A percentile compares a stretch with the other conserved stretches of the same genome.
phyloP scores from a whole-genome alignment of 345 rosid species.

The Eucalyptus dawsonii region DNA sequence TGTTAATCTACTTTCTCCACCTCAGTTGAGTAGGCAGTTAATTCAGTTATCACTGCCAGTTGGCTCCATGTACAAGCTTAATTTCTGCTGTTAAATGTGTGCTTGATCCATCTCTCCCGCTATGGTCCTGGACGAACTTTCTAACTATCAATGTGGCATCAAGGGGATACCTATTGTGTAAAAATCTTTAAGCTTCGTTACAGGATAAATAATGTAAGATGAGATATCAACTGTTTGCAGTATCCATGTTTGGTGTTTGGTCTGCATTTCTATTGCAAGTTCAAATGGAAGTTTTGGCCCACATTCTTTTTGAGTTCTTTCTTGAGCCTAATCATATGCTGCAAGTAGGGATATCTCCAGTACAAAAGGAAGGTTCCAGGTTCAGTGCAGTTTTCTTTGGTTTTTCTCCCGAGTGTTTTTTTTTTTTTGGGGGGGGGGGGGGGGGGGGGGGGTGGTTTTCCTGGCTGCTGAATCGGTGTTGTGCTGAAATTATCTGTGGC shows the following conservation, averaged over 20 bases:
- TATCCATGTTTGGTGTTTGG: background rate
- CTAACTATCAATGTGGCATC: background rate
- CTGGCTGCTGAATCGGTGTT: background rate
- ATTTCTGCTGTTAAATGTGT: background rate
- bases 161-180: background rate
- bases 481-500: background rate
- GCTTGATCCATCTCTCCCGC: background rate
- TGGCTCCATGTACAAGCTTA: background rate
- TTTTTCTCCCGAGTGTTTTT: background rate
- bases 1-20: background rate
- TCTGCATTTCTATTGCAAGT: background rate
- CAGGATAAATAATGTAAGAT: background rate
- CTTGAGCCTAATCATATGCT: background rate
- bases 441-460: background rate
- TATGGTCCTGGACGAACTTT: background rate
- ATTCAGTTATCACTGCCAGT: background rate
- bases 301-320: background rate
- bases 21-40: background rate
- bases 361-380: background rate
- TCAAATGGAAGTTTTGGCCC: background rate
- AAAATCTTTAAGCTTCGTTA: rapidly evolving
- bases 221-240: background rate
- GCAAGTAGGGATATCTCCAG: background rate
- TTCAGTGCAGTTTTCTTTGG: background rate
- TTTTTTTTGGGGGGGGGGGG: too few species aligned